Conservation (phyloP, 169 alveolate genomes). For the Hammondia hammondi region DNA sequence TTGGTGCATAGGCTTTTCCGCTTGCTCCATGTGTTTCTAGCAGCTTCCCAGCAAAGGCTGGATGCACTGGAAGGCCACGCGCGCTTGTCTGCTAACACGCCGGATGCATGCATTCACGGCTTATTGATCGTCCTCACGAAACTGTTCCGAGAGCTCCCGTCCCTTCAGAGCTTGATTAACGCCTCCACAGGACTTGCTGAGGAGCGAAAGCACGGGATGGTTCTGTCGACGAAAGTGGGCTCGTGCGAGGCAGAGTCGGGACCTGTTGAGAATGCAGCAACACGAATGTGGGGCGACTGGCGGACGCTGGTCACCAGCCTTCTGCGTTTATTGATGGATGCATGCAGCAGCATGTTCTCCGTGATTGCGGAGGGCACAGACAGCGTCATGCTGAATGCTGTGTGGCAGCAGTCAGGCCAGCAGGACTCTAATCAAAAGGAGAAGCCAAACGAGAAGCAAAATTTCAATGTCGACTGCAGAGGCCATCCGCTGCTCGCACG, state of each 20-base stretch:
- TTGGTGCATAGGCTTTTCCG: neutral
- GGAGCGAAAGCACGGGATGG: neutral
- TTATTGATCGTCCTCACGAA: conserved; percentile 4
- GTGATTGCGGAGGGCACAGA: conserved; percentile 30
- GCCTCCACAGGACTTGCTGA: neutral
- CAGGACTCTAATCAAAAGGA: neutral
- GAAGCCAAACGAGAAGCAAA: neutral
- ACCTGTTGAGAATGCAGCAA: neutral
- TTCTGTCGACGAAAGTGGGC: neutral
- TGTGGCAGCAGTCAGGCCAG: conserved; percentile 16
- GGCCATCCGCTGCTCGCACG: conserved; percentile 29
- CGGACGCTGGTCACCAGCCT: neutral
- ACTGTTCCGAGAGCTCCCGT: conserved; percentile 13
- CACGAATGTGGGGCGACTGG: neutral
- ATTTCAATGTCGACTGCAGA: conserved; percentile 7
- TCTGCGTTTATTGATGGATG: neutral
- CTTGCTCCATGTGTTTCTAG: neutral
- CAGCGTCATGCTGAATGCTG: conserved; percentile 22
- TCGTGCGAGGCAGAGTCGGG: neutral
- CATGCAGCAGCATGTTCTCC: conserved; percentile 36
- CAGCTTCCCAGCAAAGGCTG: neutral
- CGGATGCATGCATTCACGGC: conserved; percentile 40
- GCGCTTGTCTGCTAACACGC: neutral
- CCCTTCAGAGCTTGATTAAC: neutral
- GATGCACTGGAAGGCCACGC: conserved; percentile 7